Conservation (phyloP, 2,329 filamentous ascomycete species). For the Pleoardoris graminearum region DNA sequence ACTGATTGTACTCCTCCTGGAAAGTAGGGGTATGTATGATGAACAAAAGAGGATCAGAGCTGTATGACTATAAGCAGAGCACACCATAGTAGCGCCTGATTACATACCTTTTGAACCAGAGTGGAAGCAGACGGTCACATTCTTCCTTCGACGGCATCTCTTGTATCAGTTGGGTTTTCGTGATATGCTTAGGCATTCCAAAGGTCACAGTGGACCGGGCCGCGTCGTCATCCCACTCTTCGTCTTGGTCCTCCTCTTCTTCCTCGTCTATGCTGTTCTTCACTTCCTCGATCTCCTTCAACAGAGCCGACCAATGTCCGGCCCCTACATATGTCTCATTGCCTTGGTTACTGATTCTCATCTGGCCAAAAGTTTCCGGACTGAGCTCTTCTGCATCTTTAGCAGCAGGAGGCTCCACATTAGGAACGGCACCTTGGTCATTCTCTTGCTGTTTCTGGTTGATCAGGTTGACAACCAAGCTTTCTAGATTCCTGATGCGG, state of each 20-base stretch:
- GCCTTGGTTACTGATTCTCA: slow-evolving; percentile 22
- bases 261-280: slow-evolving; percentile 30
- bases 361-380: slow-evolving; percentile 22
- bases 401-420: not conserved
- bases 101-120: slow-evolving; percentile 27
- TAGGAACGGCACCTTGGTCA: not conserved
- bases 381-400: slow-evolving; percentile 11
- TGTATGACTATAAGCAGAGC: not conserved
- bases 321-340: slow-evolving; percentile 28
- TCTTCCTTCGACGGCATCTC: slow-evolving; percentile 32
- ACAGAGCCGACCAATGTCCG: slow-evolving; percentile 30
- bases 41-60: slow-evolving; percentile 26
- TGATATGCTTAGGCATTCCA: slow-evolving; percentile 23
- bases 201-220: slow-evolving; percentile 27
- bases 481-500: slow-evolving; percentile 34
- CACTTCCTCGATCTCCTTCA: slow-evolving; percentile 36
- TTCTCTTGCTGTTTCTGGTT: slow-evolving; percentile 30
- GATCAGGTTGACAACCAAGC: slow-evolving; percentile 33
- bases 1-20: slow-evolving; percentile 29
- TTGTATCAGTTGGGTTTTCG: slow-evolving; percentile 25
- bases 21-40: slow-evolving; percentile 31
- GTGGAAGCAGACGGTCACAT: slow-evolving; percentile 27
- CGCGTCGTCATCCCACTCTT: slow-evolving; percentile 21
- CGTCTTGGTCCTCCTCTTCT: slow-evolving; percentile 19
- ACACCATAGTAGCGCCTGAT: not conserved